Base-by-base conservation (phyloP, 129 eudicot species). In the Artemisia tridentata region DNA sequence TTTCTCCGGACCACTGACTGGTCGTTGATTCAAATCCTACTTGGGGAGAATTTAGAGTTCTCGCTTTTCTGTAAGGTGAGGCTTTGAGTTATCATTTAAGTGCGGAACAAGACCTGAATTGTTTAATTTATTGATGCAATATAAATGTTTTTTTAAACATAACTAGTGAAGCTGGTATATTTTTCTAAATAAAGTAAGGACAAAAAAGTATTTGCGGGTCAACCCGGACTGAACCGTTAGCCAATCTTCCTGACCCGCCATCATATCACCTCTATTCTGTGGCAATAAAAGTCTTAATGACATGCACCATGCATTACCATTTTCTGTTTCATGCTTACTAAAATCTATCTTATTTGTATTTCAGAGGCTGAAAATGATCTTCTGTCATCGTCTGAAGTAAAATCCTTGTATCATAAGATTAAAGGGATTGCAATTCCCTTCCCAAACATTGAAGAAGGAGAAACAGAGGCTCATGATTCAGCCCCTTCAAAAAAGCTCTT, bases 331-430 rank as follows among this genome's bases (percentile, higher is more conserved):
- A n/a, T 68, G 53, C 62, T 68, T 15, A 68, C 50, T 52, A 51
- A 50, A 46, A 25, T 52, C 11, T n/a, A 29, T 68, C 49, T 71
- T 21, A 23, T 25, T 51, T 62, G 50, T 77, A 48, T 84, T 83
- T 58, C 88, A 90, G 97, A 83, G 74, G 46, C 67, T 55, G 77
- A 79, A 70, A 81, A 79, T 57, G 45, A 84, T 70, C 72, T 69
- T 63, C 58, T 85, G 61, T 81, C 89, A 31, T 57, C 81, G 27
- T 72, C 95, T 27, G 87, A 90, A 72, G 11, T 85, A 55, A 72
- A 72, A 46, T 81, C 71, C 18, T 72, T 87, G 56, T 52, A 77
- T 65, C 68, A 78, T 41, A 90, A 82, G 81, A 65, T 85, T 34
- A 63, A 81, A 38, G 69, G 70, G 31, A 72, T 87, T 60, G 79